A percentile compares a stretch with the other conserved stretches of the same genome.
Conservation (phyloP, 768 basidiomycete genomes). For the Neoboletus subvelutipes region DNA sequence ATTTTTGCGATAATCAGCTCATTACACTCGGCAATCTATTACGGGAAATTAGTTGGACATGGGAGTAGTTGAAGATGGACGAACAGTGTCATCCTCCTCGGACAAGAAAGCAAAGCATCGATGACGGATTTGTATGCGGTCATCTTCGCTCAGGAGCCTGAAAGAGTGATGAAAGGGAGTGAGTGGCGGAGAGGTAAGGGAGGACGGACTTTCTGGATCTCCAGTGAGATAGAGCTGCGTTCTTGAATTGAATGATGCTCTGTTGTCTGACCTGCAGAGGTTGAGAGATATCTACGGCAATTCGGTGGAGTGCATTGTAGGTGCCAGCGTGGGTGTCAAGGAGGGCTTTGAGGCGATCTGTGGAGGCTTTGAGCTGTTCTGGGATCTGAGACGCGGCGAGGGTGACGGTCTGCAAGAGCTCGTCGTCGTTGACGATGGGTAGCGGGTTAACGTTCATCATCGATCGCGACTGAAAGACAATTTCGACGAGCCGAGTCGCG, state of each 20-base stretch:
- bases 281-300: slow-evolving; percentile 60
- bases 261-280: slow-evolving; percentile 71
- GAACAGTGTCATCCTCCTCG: slow-evolving; percentile 66
- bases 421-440: slow-evolving; percentile 53
- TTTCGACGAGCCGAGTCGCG: background rate
- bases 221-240: slow-evolving; percentile 73
- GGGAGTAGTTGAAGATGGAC: slow-evolving; percentile 38
- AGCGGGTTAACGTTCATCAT: slow-evolving; percentile 22
- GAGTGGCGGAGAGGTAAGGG: background rate
- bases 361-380: slow-evolving; percentile 43
- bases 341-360: slow-evolving; percentile 64
- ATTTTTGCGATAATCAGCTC: slow-evolving; percentile 73
- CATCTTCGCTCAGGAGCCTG: slow-evolving; percentile 70
- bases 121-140: slow-evolving; percentile 61
- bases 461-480: slow-evolving; percentile 5
- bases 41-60: background rate
- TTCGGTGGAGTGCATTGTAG: slow-evolving; percentile 68
- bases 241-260: slow-evolving; percentile 89
- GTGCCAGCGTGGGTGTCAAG: slow-evolving; percentile 64
- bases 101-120: slow-evolving; percentile 67
- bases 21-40: slow-evolving; percentile 72
- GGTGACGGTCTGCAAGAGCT: slow-evolving; percentile 64
- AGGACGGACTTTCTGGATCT: slow-evolving; percentile 64
- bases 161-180: slow-evolving; percentile 12
- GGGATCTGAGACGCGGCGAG: slow-evolving; percentile 77